These are phyloP conservation scores for Lithospermum erythrorhizon DNA, from an alignment of 257 asterid genomes.

Conservation along the genomic window DNA sequence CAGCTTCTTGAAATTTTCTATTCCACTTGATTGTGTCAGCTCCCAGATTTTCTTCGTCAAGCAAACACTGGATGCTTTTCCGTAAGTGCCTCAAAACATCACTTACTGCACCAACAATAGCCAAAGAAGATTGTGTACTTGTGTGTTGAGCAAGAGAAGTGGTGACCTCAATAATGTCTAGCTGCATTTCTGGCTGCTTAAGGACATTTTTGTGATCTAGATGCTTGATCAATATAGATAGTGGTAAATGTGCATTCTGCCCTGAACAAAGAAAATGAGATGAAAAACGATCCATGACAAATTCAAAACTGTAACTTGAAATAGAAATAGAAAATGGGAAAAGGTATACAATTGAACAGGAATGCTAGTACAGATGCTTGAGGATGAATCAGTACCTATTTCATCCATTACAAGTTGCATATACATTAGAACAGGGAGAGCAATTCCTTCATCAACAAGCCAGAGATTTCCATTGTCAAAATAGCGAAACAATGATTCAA, in stretches of 20 bases:
- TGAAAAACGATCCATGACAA: neutral
- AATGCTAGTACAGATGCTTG: neutral
- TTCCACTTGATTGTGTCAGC: constrained; percentile 72
- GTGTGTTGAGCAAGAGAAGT: constrained; percentile 68
- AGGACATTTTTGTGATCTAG: constrained; percentile 89
- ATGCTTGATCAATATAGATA: constrained; percentile 84
- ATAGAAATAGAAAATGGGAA: neutral
- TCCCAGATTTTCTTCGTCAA: constrained; percentile 72
- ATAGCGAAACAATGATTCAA: constrained; percentile 84
- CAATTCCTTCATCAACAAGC: constrained; percentile 60
- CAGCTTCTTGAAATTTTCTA: constrained; percentile 56
- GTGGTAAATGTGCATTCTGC: constrained; percentile 67
- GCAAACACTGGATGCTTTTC: constrained; percentile 74
- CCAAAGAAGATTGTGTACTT: constrained; percentile 56
- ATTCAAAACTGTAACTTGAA: neutral
- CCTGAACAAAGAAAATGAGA: constrained; percentile 34
- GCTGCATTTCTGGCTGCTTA: constrained; percentile 84
- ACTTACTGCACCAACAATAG: constrained; percentile 75
- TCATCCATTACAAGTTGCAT: constrained; percentile 87
- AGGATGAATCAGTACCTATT: constrained; percentile 44
- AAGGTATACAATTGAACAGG: neutral
- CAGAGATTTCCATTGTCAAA: constrained; percentile 69
- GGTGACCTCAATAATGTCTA: constrained; percentile 70
- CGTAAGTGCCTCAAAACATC: constrained; percentile 93
- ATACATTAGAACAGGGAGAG: constrained; percentile 80